Evolutionary conservation across 192 early-diverging fungal genomes (phyloP).

Genomic region (Coemansia biformis): DNA sequence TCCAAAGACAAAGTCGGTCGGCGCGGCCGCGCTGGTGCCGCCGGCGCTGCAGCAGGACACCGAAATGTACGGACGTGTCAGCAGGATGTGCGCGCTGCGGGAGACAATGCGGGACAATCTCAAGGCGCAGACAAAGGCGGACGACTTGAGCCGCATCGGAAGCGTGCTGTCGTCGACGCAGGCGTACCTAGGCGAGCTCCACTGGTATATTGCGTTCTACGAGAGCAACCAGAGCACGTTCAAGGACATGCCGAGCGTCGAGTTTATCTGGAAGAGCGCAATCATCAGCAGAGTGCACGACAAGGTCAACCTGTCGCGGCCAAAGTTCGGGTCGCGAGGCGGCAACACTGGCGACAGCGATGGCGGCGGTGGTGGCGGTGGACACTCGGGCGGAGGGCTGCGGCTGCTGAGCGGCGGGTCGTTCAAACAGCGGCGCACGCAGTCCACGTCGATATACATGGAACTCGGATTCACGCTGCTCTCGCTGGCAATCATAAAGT

Average conservation of each 20-base stretch:
- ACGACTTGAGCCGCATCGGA: slow-evolving; percentile 30
- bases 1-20: slow-evolving; percentile 44
- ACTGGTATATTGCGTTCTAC: slow-evolving; percentile 40
- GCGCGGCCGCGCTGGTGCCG: slow-evolving; percentile 26
- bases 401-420: slow-evolving; percentile 20
- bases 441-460: slow-evolving; percentile 41
- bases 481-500: slow-evolving; percentile 42
- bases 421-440: slow-evolving; percentile 37
- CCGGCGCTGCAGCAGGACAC: slow-evolving; percentile 40
- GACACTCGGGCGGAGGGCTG: slow-evolving; percentile 4
- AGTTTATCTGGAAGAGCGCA: slow-evolving; percentile 51
- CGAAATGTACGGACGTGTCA: slow-evolving; percentile 34
- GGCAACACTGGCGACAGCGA: slow-evolving; percentile 16
- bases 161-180: slow-evolving; percentile 21
- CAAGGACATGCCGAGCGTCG: slow-evolving; percentile 28
- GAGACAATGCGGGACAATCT: slow-evolving; percentile 47
- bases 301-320: slow-evolving; percentile 14
- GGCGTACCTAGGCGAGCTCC: slow-evolving; percentile 38
- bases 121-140: slow-evolving; percentile 39
- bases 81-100: slow-evolving; percentile 37
- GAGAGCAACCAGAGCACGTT: slow-evolving; percentile 29
- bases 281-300: slow-evolving; percentile 36
- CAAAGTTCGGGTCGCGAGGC: slow-evolving; percentile 14
- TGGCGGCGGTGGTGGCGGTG: slow-evolving; percentile 16
- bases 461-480: slow-evolving; percentile 46